phyloP scores from a whole-genome alignment of 495 filamentous ascomycete genomes.

The Aspergillus sclerotiicarbonarius region DNA sequence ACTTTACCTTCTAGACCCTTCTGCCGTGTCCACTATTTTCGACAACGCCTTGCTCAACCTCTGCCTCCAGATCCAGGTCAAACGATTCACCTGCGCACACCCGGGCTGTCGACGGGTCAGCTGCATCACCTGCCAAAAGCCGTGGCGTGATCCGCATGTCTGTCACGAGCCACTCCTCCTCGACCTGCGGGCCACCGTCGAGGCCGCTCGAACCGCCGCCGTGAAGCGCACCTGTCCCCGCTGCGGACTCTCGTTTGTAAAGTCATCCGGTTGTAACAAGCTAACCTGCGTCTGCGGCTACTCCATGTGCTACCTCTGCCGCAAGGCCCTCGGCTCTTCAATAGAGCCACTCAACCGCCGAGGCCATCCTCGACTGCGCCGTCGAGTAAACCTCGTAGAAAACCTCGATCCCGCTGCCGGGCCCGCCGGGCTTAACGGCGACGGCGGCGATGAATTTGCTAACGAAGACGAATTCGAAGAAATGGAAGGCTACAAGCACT shows the following conservation, averaged over 20 bases:
- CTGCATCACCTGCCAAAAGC: conserved; percentile 70
- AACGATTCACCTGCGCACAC: conserved; percentile 71
- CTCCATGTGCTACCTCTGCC: conserved; percentile 94
- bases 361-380: conserved; percentile 9
- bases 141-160: conserved; percentile 65
- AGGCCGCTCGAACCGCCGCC: conserved; percentile 86
- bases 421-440: conserved; percentile 6
- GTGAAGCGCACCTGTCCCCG: conserved; percentile 93
- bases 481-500: conserved; percentile 79
- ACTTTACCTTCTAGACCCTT: conserved; percentile 38
- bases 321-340: conserved; percentile 46
- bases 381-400: conserved; percentile 10
- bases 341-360: conserved; percentile 8
- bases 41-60: conserved; percentile 58
- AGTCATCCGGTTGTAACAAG: conserved; percentile 92
- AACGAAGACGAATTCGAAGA: conserved; percentile 41
- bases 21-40: conserved; percentile 41
- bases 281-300: conserved; percentile 97
- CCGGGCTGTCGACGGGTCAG: conserved; percentile 64
- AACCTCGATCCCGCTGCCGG: conserved; percentile 20
- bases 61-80: conserved; percentile 61
- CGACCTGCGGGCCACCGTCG: conserved; percentile 80
- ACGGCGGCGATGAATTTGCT: conserved; percentile 18
- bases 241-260: conserved; percentile 88
- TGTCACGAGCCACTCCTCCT: conserved; percentile 63